A percentile compares a stretch with the other conserved stretches of the same genome.
Conservation (phyloP, 2,329 filamentous ascomycete species). For the Gremmenia infestans region DNA sequence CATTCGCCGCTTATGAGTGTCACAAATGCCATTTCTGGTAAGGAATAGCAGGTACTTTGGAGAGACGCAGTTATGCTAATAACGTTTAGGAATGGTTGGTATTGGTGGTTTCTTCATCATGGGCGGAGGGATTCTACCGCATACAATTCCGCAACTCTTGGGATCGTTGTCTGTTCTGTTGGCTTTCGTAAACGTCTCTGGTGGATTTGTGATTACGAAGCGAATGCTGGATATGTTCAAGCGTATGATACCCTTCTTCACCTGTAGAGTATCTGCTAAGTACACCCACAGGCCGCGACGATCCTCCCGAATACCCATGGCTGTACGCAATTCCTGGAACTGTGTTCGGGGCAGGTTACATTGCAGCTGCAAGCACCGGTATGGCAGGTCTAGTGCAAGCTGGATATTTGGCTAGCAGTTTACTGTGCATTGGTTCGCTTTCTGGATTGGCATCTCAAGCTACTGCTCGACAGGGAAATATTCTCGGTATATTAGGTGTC, state of each 20-base stretch:
- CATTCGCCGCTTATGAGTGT: slow-evolving; percentile 91
- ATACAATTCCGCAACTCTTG: slow-evolving; percentile 72
- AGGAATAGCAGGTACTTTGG: not conserved
- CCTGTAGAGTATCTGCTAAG: not conserved
- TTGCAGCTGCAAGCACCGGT: slow-evolving; percentile 75
- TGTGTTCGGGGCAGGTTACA: slow-evolving; percentile 74
- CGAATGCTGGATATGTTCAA: slow-evolving; percentile 93
- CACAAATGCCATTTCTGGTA: slow-evolving; percentile 84
- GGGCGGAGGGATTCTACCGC: slow-evolving; percentile 72
- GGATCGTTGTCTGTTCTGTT: slow-evolving; percentile 77
- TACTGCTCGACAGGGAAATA: slow-evolving; percentile 79
- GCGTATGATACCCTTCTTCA: slow-evolving; percentile 39
- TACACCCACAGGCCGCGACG: slow-evolving; percentile 56
- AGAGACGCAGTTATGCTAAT: slow-evolving; percentile 18
- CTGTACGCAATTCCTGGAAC: slow-evolving; percentile 73
- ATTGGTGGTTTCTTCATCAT: slow-evolving; percentile 85
- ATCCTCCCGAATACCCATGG: slow-evolving; percentile 85
- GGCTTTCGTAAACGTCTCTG: slow-evolving; percentile 83
- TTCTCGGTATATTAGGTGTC: slow-evolving; percentile 82
- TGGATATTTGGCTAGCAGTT: slow-evolving; percentile 77
- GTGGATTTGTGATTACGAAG: slow-evolving; percentile 88
- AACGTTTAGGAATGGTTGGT: slow-evolving; percentile 66
- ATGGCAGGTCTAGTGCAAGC: slow-evolving; percentile 82
- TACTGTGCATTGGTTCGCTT: slow-evolving; percentile 81
- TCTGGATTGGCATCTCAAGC: slow-evolving; percentile 76